A percentile compares a stretch with the other conserved stretches of the same genome.
Evolutionary conservation across 177 flowering plant species (phyloP).

Genomic region (Vitis hybrid): DNA sequence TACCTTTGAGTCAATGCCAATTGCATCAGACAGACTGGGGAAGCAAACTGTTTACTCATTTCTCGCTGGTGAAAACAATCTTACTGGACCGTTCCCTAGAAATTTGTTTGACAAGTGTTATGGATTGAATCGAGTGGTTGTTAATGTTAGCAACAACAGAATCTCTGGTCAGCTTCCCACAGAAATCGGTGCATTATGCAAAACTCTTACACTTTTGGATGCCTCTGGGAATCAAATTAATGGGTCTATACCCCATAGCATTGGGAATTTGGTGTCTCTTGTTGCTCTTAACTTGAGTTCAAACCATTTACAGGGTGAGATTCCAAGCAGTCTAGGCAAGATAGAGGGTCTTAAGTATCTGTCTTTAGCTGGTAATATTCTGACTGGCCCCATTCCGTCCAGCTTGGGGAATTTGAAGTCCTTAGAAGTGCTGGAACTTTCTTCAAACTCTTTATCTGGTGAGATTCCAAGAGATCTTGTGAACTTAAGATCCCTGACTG

Average conservation of each 20-base stretch:
- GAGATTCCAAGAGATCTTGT: conserved; percentile 61
- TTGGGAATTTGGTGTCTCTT: conserved; percentile 53
- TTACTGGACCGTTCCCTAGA: conserved; percentile 55
- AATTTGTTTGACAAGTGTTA: conserved; percentile 54
- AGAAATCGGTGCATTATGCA: conserved; percentile 51
- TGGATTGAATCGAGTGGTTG: conserved; percentile 39
- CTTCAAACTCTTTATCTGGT: conserved; percentile 68
- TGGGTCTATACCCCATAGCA: conserved; percentile 55
- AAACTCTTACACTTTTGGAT: conserved; percentile 59
- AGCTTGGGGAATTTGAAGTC: conserved; percentile 54
- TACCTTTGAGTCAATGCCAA: conserved; percentile 44
- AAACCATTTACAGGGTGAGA: conserved; percentile 57
- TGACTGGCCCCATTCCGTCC: conserved; percentile 67
- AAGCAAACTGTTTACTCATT: conserved; percentile 55
- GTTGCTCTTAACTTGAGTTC: conserved; percentile 60
- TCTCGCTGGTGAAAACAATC: conserved; percentile 57
- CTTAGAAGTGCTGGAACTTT: conserved; percentile 62
- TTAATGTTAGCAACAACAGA: conserved; percentile 58
- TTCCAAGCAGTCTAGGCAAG: conserved; percentile 52
- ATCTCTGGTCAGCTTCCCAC: conserved; percentile 60
- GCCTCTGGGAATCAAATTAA: conserved; percentile 59
- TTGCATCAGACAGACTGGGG: conserved; percentile 47
- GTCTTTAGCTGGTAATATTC: conserved; percentile 61
- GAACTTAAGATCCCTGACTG: conserved; percentile 51
- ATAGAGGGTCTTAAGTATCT: conserved; percentile 48